Conservation (phyloP, 2,329 filamentous ascomycete species). For the Domatiomyces globalis region DNA sequence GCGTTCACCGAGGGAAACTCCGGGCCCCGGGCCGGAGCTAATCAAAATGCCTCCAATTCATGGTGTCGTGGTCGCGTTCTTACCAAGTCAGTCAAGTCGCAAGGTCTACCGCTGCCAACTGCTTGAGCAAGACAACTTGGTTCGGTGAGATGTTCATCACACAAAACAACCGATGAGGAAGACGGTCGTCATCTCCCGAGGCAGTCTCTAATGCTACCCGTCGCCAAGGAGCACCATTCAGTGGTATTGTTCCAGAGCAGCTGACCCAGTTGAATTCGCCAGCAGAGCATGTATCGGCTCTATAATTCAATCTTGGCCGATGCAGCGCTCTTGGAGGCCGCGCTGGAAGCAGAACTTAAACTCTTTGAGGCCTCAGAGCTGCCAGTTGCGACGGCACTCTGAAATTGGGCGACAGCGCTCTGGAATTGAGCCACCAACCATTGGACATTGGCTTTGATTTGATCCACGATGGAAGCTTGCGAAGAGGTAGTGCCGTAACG, state of each 20-base stretch:
- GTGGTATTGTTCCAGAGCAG: no score
- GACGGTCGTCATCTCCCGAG: background rate
- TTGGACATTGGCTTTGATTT: conserved; percentile 36
- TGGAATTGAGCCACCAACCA: conserved; percentile 37
- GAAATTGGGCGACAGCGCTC: conserved; percentile 31
- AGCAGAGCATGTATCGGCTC: background rate
- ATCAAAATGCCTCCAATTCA: background rate
- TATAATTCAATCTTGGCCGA: background rate
- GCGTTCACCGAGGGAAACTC: background rate
- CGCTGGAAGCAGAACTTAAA: conserved; percentile 12
- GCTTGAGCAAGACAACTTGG: background rate
- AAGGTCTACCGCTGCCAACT: background rate
- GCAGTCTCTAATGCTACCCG: background rate
- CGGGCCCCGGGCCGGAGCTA: no score
- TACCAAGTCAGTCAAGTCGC: no score
- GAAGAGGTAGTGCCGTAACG: conserved; percentile 58
- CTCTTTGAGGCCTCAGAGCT: conserved; percentile 8
- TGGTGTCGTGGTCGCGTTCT: background rate
- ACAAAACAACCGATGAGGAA: background rate
- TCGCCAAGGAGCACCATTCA: background rate
- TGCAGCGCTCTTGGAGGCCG: conserved; percentile 3
- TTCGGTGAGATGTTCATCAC: no score
- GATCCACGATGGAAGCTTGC: conserved; percentile 50
- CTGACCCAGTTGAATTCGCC: background rate
- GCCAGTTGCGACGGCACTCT: background rate